phyloP scores from a whole-genome alignment of 2,329 filamentous ascomycete species.

The Thelonectria blattea region DNA sequence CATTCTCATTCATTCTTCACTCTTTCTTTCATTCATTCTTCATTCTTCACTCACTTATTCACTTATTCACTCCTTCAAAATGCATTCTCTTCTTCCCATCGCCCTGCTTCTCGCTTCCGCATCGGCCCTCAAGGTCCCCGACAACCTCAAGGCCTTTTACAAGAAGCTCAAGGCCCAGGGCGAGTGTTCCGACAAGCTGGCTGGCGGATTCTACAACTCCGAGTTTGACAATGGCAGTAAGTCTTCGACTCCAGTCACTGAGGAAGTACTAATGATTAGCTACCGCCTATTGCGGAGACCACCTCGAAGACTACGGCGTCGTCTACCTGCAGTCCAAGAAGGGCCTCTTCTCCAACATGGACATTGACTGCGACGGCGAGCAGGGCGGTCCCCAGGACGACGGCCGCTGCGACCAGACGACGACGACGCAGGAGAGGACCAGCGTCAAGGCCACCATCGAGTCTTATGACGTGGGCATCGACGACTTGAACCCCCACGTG shows the following conservation, averaged over 20 bases:
- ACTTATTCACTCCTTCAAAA: not conserved
- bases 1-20: not conserved
- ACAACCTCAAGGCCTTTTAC: conserved; percentile 20
- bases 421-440: conserved; percentile 40
- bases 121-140: conserved; percentile 9
- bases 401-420: conserved; percentile 38
- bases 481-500: conserved; percentile 57
- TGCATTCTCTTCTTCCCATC: conserved; percentile 3
- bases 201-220: conserved; percentile 21
- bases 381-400: conserved; percentile 46
- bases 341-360: conserved; percentile 58
- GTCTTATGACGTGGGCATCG: conserved; percentile 44
- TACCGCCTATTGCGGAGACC: conserved; percentile 50
- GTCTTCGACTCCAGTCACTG: not conserved
- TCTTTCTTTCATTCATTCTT: not conserved
- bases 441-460: conserved; percentile 49
- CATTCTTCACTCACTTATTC: not conserved
- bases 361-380: conserved; percentile 64
- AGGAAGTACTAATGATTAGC: not conserved
- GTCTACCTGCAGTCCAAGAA: conserved; percentile 53
- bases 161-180: conserved; percentile 20
- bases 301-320: conserved; percentile 43
- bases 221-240: conserved; percentile 19
- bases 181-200: conserved; percentile 19
- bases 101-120: conserved; percentile 12